A percentile compares a stretch with the other conserved stretches of the same genome.
Conservation (phyloP, 306 rosid genomes). For the Cyamopsis tetragonoloba region DNA sequence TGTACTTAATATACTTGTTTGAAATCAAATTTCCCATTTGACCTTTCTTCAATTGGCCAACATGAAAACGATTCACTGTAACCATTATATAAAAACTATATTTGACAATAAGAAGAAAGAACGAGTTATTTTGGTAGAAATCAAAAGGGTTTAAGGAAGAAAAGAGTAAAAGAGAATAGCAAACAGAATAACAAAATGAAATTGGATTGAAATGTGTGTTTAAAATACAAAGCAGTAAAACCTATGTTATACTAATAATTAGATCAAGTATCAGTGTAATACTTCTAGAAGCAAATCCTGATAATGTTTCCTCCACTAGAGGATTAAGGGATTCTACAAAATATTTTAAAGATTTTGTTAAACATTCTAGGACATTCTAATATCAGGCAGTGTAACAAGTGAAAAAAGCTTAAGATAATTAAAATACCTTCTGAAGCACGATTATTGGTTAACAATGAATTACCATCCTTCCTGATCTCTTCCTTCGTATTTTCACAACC, state of each 20-base stretch:
- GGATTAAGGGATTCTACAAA: neutral
- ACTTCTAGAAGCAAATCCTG: neutral
- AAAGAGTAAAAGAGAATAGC: neutral
- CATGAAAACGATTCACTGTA: neutral
- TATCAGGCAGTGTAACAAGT: constrained; percentile 12
- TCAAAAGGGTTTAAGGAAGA: neutral
- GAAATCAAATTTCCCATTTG: neutral
- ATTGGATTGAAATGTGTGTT: neutral
- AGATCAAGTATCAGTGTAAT: too few relatives aligned
- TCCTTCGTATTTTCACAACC: constrained; percentile 57
- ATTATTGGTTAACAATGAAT: constrained; percentile 61
- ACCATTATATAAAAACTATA: too few relatives aligned
- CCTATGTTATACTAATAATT: neutral
- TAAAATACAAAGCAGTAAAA: neutral
- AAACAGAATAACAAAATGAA: too few relatives aligned
- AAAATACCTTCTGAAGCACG: constrained; percentile 41
- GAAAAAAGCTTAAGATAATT: constrained; percentile 6
- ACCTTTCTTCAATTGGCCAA: neutral
- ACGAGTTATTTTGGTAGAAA: neutral
- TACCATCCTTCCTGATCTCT: constrained; percentile 67
- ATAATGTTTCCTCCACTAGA: neutral
- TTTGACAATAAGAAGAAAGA: neutral
- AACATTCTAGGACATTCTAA: neutral
- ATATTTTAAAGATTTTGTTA: neutral
- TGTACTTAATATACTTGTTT: neutral